Base-by-base conservation (phyloP, 1,139 yeast genomes). In the Geotrichum fermentans region DNA sequence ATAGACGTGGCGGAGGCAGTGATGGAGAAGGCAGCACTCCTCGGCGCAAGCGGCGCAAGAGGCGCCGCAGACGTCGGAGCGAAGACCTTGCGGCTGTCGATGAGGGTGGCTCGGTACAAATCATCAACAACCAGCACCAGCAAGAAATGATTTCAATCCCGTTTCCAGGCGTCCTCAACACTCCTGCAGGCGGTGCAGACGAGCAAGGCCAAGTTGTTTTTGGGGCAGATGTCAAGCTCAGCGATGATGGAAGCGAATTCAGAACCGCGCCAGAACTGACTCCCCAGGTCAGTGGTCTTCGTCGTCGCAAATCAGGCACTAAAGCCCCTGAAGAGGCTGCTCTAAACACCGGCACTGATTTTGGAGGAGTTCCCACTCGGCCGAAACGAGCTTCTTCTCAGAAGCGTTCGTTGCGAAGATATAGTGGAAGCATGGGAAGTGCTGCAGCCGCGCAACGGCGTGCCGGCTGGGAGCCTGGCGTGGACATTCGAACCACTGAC, bases 391-490 rank as follows among this genome's bases (percentile, higher is more conserved):
- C 43, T 13, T 16, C 30, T 2, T 38, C 49, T 7, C 39, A 28
- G 10, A 45, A 45, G 30, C 40, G 44, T 3, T 42, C 50, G 3
- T 51, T 45, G 20, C 52, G 60, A 39, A 42, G 53, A 13, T 57
- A 56, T 38, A 51, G 58, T 8, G 45, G 56, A 7, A 40, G 51
- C 34, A 48, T 52, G 39, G 57, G 56, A 2, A 40, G 51, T 7
- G 55, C 54, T 21, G 48, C 53, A 17, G 56, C 57, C 13, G 56
- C 58, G 7, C 45, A 52, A 56, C 73, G 53, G 30, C 57, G 57
- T 24, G 72, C 75, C 6, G 74, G 71, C 17, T 73, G 78, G 77
- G 82, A 78, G 56, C 82, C 82, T 0, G 82, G 82, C 14, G 70
- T 77, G 21, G 75, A 77, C 56, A 66, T 75, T 29, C 60, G 70